phyloP scores from a whole-genome alignment of 768 basidiomycete genomes.

The Paxillus involutus region DNA sequence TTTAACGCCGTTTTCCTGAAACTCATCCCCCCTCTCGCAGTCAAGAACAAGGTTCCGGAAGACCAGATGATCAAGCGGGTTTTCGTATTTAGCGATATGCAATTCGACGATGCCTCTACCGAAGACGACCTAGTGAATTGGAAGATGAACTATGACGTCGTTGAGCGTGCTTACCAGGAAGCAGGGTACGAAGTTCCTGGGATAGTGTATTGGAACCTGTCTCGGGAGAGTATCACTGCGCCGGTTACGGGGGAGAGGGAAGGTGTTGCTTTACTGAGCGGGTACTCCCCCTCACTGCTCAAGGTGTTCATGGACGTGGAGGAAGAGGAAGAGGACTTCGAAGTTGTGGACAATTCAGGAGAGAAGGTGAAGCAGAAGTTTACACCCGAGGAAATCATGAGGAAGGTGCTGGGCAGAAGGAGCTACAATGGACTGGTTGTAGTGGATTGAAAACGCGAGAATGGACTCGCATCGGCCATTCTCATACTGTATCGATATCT shows the following conservation, averaged over 20 bases:
- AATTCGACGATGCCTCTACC: constrained; percentile 48
- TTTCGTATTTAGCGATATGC: constrained; percentile 81
- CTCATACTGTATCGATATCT: not conserved
- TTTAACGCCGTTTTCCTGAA: constrained; percentile 60
- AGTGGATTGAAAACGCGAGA: constrained; percentile 39
- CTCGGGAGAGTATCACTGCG: constrained; percentile 29
- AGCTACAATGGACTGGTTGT: constrained; percentile 60
- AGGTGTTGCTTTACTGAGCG: no score
- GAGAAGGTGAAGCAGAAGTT: no score
- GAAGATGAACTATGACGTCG: constrained; percentile 62
- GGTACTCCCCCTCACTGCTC: no score
- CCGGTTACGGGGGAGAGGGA: constrained; percentile 52
- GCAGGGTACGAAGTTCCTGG: constrained; percentile 74
- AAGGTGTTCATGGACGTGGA: no score
- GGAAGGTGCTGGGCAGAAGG: constrained; percentile 44
- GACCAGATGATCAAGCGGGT: constrained; percentile 77
- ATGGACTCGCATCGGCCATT: no score
- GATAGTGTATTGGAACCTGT: constrained; percentile 73
- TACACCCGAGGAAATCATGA: constrained; percentile 45
- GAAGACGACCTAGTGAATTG: constrained; percentile 30
- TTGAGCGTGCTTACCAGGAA: constrained; percentile 51
- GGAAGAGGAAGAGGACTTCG: no score
- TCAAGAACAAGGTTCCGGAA: constrained; percentile 50
- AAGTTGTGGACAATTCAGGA: no score
- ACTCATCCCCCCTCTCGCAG: constrained; percentile 61